Evolutionary conservation across 2,329 filamentous ascomycete genomes (phyloP).

Genomic region (Chrysoporthe deuterocubensis): DNA sequence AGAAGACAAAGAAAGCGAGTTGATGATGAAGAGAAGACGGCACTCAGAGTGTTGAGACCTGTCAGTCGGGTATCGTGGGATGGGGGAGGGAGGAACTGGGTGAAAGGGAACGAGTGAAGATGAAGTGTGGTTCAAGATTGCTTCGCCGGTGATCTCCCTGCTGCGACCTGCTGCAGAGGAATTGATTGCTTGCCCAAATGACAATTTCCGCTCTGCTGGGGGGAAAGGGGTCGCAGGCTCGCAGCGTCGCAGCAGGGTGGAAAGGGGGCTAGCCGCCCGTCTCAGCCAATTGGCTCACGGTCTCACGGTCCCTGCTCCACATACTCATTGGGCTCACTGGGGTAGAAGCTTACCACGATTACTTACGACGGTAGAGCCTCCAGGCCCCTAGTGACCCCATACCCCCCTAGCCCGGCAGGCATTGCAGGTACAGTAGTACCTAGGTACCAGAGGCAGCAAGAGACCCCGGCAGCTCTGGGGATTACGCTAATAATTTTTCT

Average conservation of each 20-base stretch:
- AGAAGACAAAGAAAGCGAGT: slow-evolving; percentile 37
- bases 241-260: slow-evolving; percentile 19
- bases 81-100: slow-evolving; percentile 16
- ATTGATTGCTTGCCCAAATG: slow-evolving; percentile 43
- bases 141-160: slow-evolving; percentile 20
- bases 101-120: slow-evolving; percentile 26
- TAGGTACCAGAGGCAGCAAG: not conserved
- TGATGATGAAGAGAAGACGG: slow-evolving; percentile 36
- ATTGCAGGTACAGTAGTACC: not conserved
- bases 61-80: slow-evolving; percentile 25
- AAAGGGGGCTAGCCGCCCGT: slow-evolving; percentile 26
- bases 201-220: slow-evolving; percentile 50
- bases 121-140: slow-evolving; percentile 26
- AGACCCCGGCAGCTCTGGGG: slow-evolving; percentile 12
- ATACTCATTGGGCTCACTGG: not conserved
- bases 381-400: not conserved
- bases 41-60: slow-evolving; percentile 33
- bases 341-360: slow-evolving; percentile 5
- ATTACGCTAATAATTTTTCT: slow-evolving; percentile 29
- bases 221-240: slow-evolving; percentile 39
- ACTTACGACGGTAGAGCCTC: too few species aligned
- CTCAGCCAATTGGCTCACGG: slow-evolving; percentile 18
- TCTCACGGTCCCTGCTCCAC: slow-evolving; percentile 15
- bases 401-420: slow-evolving; percentile 20
- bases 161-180: slow-evolving; percentile 27